Percentiles rank a stretch among this genome's conserved stretches.
phyloP scores from a whole-genome alignment of 2,329 filamentous ascomycete species.

The Grosmannia huntii region DNA sequence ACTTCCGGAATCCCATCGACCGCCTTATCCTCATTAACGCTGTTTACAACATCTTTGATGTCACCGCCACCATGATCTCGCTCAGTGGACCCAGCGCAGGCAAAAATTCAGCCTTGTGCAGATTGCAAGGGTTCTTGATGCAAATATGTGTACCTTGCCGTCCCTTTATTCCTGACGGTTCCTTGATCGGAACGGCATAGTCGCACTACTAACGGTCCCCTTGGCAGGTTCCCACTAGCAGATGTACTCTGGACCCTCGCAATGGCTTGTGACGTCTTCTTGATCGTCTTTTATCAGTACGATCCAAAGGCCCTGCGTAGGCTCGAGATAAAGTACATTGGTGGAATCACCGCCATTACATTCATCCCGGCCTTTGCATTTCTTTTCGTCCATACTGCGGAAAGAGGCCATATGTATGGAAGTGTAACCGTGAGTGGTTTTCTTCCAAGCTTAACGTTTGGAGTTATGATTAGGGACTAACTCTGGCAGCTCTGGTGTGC shows the following conservation, averaged over 20 bases:
- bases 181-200: background rate
- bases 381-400: slow-evolving; percentile 18
- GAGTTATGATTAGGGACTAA: background rate
- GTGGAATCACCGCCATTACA: slow-evolving; percentile 17
- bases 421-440: slow-evolving; percentile 19
- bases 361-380: slow-evolving; percentile 23
- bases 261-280: slow-evolving; percentile 23
- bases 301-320: slow-evolving; percentile 18
- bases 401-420: slow-evolving; percentile 23
- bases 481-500: slow-evolving; percentile 23
- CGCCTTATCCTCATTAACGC: slow-evolving; percentile 25
- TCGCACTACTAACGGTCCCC: background rate
- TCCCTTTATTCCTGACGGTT: too few species aligned
- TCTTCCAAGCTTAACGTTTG: background rate
- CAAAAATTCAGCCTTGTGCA: slow-evolving; percentile 19
- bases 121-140: slow-evolving; percentile 24
- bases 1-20: slow-evolving; percentile 25
- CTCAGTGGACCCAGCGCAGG: slow-evolving; percentile 22
- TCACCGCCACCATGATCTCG: slow-evolving; percentile 25
- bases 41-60: slow-evolving; percentile 24
- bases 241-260: slow-evolving; percentile 25
- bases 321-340: slow-evolving; percentile 20
- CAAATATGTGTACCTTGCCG: slow-evolving; percentile 21
- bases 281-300: slow-evolving; percentile 23
- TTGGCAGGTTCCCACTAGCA: slow-evolving; percentile 22